Percentiles rank a stretch among this genome's conserved stretches.
These are phyloP conservation scores for Beauveria sp. DNA, from an alignment of 2,329 filamentous ascomycete genomes.

Conservation along the genomic window DNA sequence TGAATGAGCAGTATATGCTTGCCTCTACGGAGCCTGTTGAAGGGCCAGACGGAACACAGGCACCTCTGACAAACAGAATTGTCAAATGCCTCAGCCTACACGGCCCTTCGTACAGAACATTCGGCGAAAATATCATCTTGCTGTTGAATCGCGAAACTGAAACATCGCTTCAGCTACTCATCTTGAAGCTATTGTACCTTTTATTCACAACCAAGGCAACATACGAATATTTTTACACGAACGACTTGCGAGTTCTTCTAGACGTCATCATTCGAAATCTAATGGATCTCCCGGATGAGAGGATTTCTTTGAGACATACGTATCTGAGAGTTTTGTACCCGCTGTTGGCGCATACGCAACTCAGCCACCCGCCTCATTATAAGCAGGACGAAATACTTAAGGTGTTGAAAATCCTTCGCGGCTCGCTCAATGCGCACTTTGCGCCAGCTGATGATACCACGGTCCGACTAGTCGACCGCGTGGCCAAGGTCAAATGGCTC, in stretches of 20 bases:
- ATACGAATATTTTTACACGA: conserved; percentile 98
- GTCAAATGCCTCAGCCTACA: conserved; percentile 82
- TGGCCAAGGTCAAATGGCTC: conserved; percentile 65
- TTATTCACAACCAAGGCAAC: conserved; percentile 88
- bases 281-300: conserved; percentile 87
- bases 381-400: conserved; percentile 78
- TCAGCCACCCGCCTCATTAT: conserved; percentile 80
- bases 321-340: conserved; percentile 91
- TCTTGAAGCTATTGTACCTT: conserved; percentile 89
- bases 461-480: conserved; percentile 66
- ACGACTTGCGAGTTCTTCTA: conserved; percentile 86
- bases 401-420: conserved; percentile 62
- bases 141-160: conserved; percentile 92
- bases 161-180: conserved; percentile 89
- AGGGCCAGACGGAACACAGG: conserved; percentile 21
- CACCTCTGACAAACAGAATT: conserved; percentile 77
- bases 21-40: conserved; percentile 42
- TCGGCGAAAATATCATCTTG: conserved; percentile 95
- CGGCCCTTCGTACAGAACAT: conserved; percentile 79
- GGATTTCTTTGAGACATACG: conserved; percentile 71
- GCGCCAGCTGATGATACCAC: conserved; percentile 76
- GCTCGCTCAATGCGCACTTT: conserved; percentile 63
- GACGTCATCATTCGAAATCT: conserved; percentile 96
- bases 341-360: conserved; percentile 82
- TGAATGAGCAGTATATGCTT: conserved; percentile 99